Conservation (phyloP, 345 rosid species). For the Combretum micranthum region DNA sequence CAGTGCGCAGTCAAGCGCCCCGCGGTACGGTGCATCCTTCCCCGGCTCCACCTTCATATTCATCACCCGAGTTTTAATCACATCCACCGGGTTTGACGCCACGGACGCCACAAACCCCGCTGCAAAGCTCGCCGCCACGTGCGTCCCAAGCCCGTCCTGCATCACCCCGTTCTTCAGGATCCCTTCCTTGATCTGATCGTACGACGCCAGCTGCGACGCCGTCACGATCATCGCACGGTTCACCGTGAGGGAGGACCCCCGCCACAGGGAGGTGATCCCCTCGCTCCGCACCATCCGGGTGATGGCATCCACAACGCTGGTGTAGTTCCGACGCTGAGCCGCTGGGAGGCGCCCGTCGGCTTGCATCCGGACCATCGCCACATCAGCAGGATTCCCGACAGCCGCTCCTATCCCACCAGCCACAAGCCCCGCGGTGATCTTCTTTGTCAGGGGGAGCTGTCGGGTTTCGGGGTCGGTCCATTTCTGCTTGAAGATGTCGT, state of each 20-base stretch:
- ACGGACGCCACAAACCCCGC: slow-evolving; percentile 75
- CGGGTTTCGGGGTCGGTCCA: slow-evolving; percentile 57
- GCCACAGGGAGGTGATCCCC: slow-evolving; percentile 69
- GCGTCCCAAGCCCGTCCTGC: slow-evolving; percentile 64
- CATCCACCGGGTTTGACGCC: slow-evolving; percentile 83
- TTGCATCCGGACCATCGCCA: slow-evolving; percentile 87
- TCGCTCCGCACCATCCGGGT: slow-evolving; percentile 47
- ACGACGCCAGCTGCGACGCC: slow-evolving; percentile 67
- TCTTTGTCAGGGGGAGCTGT: slow-evolving; percentile 42
- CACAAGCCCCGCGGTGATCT: slow-evolving; percentile 50
- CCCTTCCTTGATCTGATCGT: slow-evolving; percentile 65
- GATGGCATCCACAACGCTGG: slow-evolving; percentile 61
- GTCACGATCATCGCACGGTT: slow-evolving; percentile 81
- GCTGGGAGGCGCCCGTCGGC: slow-evolving; percentile 70
- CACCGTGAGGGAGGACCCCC: slow-evolving; percentile 64
- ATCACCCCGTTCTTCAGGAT: slow-evolving; percentile 37
- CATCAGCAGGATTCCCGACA: slow-evolving; percentile 80
- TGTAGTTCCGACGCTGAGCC: slow-evolving; percentile 61
- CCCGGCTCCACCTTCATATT: slow-evolving; percentile 70
- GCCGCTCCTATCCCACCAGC: slow-evolving; percentile 72
- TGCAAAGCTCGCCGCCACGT: slow-evolving; percentile 63
- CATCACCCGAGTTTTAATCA: slow-evolving; percentile 83
- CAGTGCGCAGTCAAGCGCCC: slow-evolving; percentile 62
- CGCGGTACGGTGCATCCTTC: slow-evolving; percentile 32
- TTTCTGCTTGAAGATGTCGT: slow-evolving; percentile 53